Percentiles rank a stretch among this genome's conserved stretches.
Evolutionary conservation across 169 alveolate species (phyloP).

Genomic region (Theileria sp.): DNA sequence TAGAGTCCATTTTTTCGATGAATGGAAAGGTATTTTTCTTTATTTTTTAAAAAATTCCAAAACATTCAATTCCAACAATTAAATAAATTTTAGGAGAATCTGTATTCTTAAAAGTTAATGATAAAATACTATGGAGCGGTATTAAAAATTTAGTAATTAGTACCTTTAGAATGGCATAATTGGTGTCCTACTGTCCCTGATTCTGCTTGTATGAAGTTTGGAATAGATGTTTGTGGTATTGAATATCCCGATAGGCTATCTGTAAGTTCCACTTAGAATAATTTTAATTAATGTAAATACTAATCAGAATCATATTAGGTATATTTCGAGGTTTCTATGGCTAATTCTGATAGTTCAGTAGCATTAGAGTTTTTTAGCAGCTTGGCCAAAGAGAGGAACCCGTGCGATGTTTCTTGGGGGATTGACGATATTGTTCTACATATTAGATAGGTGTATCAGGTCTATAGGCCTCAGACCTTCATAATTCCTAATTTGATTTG

Average conservation of each 20-base stretch:
- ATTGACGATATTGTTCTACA: slow-evolving; percentile 75
- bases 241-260: slow-evolving; percentile 75
- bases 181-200: slow-evolving; percentile 69
- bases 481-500: slow-evolving; percentile 12
- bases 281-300: not conserved
- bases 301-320: slow-evolving; percentile 17
- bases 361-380: slow-evolving; percentile 61
- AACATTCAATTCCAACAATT: not conserved
- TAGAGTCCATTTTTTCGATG: slow-evolving; percentile 79
- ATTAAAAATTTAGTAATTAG: not conserved
- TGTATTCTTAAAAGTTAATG: slow-evolving; percentile 67
- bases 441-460: slow-evolving; percentile 30
- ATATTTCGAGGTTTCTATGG: slow-evolving; percentile 40
- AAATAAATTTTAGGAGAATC: slow-evolving; percentile 64
- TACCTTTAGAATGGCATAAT: slow-evolving; percentile 43
- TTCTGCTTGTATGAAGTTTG: slow-evolving; percentile 58
- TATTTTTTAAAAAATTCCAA: not conserved
- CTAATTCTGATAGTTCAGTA: slow-evolving; percentile 23
- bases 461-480: slow-evolving; percentile 13
- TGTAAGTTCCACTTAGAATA: slow-evolving; percentile 18
- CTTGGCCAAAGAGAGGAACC: slow-evolving; percentile 56
- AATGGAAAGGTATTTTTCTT: slow-evolving; percentile 67
- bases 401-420: slow-evolving; percentile 84
- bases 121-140: slow-evolving; percentile 70
- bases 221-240: slow-evolving; percentile 73